Base-by-base conservation (phyloP, 805 yeast genomes). In the Kurtzmaniella fragi region DNA sequence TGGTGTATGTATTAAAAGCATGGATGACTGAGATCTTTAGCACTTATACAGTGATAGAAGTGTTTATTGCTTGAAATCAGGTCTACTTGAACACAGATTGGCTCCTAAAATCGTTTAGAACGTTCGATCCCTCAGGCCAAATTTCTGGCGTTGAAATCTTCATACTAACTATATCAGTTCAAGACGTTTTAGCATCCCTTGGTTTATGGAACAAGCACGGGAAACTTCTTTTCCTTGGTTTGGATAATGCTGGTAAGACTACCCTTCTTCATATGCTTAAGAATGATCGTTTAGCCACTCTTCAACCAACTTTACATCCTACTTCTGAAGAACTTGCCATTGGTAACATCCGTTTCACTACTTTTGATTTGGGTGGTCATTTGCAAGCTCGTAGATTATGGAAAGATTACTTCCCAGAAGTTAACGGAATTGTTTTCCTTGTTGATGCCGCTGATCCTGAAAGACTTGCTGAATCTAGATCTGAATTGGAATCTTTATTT, bases 331-430 rank as follows among this genome's bases (percentile, higher is more conserved):
- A 93, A 63, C 77, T 93, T 55, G 90, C 97, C 45, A 93, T 93
- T 54, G 99, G 98, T 52, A 84, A 85, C 52, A 95, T 91, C 46
- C 83, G 91, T 63, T 93, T 93, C 76, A 93, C 99, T 44, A 93
- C 99, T 23, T 93, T 93, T 56, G 99, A 93, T 64, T 76, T 93
- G 53, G 99, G 99, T 67, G 99, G 99, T 32, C 99, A 93, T 72
- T 83, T 79, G 64, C 97, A 91, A 70, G 98, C 99, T 36, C 90
- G 99, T 71, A 88, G 99, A 70, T 80, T 93, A 59, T 93, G 99
- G 99, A 90, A 90, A 62, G 98, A 93, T 64, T 93, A 93, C 66
- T 93, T 93, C 83, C 99, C 99, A 43, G 99, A 93, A 70, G 99
- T 93, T 36, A 86, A 89, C 64, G 99, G 97, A 41, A 93, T 93